These are phyloP conservation scores for Cryphonectria parasitica DNA, from an alignment of 2,329 filamentous ascomycete genomes.

Conservation along the genomic window DNA sequence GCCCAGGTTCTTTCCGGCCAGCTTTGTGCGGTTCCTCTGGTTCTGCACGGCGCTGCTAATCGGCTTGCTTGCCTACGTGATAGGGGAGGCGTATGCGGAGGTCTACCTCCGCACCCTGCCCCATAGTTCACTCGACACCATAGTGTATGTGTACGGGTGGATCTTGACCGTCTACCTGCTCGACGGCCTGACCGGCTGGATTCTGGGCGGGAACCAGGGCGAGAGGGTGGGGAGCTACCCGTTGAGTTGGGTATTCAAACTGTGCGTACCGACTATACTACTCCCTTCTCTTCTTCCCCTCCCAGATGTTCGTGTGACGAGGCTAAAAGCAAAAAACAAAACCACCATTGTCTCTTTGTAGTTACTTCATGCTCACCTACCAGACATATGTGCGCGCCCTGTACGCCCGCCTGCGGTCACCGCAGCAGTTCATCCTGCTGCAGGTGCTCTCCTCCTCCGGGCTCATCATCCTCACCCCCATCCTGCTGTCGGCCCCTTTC, in stretches of 20 bases:
- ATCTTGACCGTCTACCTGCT: conserved; percentile 68
- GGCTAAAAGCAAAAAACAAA: neutral
- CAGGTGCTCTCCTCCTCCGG: conserved; percentile 66
- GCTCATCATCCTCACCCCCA: conserved; percentile 65
- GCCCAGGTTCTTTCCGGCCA: conserved; percentile 64
- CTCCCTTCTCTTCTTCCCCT: neutral
- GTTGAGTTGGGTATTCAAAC: conserved; percentile 72
- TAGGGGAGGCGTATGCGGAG: conserved; percentile 71
- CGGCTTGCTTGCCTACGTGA: conserved; percentile 66
- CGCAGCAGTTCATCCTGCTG: conserved; percentile 66
- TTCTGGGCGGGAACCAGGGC: conserved; percentile 67
- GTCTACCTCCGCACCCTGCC: conserved; percentile 69
- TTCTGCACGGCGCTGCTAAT: conserved; percentile 68
- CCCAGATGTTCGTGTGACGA: conserved; percentile 18
- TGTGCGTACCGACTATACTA: conserved; percentile 48
- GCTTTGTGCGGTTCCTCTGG: conserved; percentile 71
- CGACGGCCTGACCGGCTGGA: conserved; percentile 68
- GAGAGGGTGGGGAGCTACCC: conserved; percentile 71
- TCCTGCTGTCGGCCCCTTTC: conserved; percentile 64
- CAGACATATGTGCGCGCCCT: conserved; percentile 72
- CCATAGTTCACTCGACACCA: conserved; percentile 67
- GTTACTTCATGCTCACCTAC: conserved; percentile 71
- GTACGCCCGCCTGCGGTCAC: conserved; percentile 69
- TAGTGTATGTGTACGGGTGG: conserved; percentile 73
- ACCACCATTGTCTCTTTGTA: conserved; percentile 33